Conservation (phyloP, 2,329 filamentous ascomycete species). For the Stagonosporopsis vannaccii region DNA sequence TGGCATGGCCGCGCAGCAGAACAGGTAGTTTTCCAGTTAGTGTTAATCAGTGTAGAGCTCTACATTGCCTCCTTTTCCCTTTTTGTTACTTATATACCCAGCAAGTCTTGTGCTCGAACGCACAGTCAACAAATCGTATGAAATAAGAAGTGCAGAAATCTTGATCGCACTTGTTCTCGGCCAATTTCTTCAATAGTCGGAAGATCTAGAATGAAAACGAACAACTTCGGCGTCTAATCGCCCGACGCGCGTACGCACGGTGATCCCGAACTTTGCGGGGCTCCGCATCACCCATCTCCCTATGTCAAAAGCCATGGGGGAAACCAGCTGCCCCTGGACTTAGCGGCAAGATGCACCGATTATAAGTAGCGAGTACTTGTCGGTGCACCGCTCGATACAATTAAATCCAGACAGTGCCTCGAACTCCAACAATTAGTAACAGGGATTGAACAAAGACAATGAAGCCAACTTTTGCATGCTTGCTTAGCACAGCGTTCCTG, state of each 20-base stretch:
- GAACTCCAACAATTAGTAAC: too few species aligned
- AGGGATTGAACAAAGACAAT: neutral
- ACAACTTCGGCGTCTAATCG: conserved; percentile 6
- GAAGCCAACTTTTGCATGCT: conserved; percentile 1
- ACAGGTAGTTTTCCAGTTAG: too few species aligned
- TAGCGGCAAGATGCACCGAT: neutral
- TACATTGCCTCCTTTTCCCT: neutral
- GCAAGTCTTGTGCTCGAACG: too few species aligned
- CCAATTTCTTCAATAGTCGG: neutral
- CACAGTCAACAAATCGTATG: neutral
- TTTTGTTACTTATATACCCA: neutral
- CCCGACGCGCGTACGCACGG: conserved; percentile 5
- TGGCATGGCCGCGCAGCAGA: too few species aligned
- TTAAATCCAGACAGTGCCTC: neutral
- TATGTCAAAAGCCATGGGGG: neutral
- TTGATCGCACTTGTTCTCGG: neutral
- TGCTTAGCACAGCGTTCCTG: neutral
- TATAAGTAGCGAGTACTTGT: conserved; percentile 14
- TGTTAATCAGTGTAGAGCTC: too few species aligned
- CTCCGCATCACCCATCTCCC: conserved; percentile 11
- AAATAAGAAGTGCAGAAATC: neutral
- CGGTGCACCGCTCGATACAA: neutral
- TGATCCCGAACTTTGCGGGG: conserved; percentile 18
- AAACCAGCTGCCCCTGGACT: neutral
- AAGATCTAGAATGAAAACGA: conserved; percentile 1